Conservation (phyloP, 2,329 filamentous ascomycete species). For the Geosmithia flava region DNA sequence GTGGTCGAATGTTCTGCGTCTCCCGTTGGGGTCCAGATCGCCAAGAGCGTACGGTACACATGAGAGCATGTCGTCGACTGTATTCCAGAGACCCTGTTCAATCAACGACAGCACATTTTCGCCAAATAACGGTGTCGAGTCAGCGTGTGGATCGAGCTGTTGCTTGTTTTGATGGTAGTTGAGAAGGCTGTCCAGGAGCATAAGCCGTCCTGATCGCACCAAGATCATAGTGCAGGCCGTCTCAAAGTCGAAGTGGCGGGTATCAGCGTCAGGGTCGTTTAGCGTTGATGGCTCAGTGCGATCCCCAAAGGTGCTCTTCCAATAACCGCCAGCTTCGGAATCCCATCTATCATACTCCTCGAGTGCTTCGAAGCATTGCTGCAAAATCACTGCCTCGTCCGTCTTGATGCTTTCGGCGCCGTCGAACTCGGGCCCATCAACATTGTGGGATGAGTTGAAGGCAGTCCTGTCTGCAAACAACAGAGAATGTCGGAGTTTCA, state of each 20-base stretch:
- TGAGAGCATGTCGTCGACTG: conserved; percentile 17
- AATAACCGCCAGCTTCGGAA: conserved; percentile 14
- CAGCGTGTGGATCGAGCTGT: background rate
- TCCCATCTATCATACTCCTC: conserved; percentile 17
- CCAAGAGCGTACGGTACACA: conserved; percentile 18
- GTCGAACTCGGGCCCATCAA: background rate
- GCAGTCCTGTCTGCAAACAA: background rate
- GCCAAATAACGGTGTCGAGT: background rate
- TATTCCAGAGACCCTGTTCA: conserved; percentile 10
- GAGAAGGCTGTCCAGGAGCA: conserved; percentile 15
- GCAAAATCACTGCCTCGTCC: conserved; percentile 1
- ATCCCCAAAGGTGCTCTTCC: conserved; percentile 15
- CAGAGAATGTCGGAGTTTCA: conserved; percentile 5
- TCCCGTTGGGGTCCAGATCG: conserved; percentile 11
- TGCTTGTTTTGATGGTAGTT: conserved; percentile 9
- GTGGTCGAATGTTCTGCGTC: conserved; percentile 9
- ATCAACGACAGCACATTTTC: conserved; percentile 7
- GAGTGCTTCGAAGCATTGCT: conserved; percentile 13
- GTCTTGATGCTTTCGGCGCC: conserved; percentile 1
- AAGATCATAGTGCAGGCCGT: conserved; percentile 19
- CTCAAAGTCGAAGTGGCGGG: conserved; percentile 13
- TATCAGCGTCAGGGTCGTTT: conserved; percentile 10
- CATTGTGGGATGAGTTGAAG: background rate
- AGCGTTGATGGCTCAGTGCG: conserved; percentile 13
- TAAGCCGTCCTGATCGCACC: conserved; percentile 15